Conservation (phyloP, 176 grass and related monocot genomes). For the Aechmea fasciata region DNA sequence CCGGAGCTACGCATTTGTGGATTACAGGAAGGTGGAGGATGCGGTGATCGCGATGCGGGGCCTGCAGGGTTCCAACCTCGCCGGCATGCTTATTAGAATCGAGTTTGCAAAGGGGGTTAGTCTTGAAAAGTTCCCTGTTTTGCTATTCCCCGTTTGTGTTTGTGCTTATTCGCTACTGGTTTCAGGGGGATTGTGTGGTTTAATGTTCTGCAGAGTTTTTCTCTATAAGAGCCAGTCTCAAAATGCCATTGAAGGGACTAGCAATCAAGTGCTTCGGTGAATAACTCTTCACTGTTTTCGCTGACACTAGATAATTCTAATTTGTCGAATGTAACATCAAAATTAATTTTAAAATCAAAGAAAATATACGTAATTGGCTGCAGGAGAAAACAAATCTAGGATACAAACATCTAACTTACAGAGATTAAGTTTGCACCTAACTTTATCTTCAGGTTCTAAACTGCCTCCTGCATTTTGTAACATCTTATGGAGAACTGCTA, state of each 20-base stretch:
- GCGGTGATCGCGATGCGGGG: constrained; percentile 42
- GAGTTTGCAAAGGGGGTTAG: constrained; percentile 99
- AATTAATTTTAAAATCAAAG: too few relatives aligned
- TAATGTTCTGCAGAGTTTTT: constrained; percentile 14
- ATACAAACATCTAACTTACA: too few relatives aligned
- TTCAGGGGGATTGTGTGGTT: constrained; percentile 5
- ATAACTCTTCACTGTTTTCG: too few relatives aligned
- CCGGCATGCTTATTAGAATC: constrained; percentile 63
- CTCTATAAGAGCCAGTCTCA: constrained; percentile 1
- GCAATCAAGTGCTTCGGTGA: too few relatives aligned
- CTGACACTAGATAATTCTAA: too few relatives aligned
- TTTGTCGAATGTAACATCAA: too few relatives aligned
- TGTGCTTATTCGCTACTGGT: constrained; percentile 8
- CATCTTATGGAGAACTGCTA: neutral
- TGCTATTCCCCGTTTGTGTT: constrained; percentile 7
- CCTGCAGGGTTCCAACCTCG: constrained; percentile 54
- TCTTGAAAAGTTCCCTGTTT: constrained; percentile 36
- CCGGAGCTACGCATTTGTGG: constrained; percentile 72
- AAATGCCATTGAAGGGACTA: too few relatives aligned
- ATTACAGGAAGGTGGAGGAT: constrained; percentile 49
- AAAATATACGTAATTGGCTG: too few relatives aligned
- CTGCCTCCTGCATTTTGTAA: neutral
- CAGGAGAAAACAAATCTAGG: too few relatives aligned
- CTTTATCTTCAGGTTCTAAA: too few relatives aligned
- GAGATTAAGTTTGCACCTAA: too few relatives aligned